These are phyloP conservation scores for Leishmania turanica DNA, from an alignment of 208 protist genomes.

Conservation along the genomic window DNA sequence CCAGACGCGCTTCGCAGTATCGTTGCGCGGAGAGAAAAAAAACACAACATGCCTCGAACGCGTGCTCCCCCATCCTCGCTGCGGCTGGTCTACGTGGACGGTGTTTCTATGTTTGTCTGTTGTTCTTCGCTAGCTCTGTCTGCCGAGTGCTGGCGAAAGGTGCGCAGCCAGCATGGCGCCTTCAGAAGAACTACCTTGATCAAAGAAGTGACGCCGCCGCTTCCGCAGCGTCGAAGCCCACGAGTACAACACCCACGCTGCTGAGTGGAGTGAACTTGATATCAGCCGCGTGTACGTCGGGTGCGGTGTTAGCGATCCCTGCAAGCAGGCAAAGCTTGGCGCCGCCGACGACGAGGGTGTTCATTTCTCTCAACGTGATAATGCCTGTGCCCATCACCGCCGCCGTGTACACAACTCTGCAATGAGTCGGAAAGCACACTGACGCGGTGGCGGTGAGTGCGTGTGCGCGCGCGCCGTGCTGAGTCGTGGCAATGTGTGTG, in stretches of 20 bases:
- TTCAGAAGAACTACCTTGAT: conserved; percentile 21
- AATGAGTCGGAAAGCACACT: conserved; percentile 13
- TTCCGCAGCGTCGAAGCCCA: not conserved
- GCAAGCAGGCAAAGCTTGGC: not conserved
- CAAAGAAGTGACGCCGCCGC: conserved; percentile 3
- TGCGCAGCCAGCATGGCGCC: not conserved
- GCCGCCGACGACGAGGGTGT: not conserved
- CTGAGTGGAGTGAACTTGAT: not conserved
- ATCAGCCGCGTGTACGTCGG: not conserved
- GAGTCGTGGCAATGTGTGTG: conserved; percentile 21
- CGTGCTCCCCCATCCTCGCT: not conserved
- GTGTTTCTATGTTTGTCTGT: not conserved
- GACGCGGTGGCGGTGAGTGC: not conserved
- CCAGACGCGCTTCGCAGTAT: not conserved
- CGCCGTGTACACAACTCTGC: conserved; percentile 16
- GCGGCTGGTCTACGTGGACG: not conserved
- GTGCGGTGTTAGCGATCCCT: not conserved
- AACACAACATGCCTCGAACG: not conserved
- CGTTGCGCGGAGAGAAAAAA: not conserved
- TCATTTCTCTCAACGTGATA: no score
- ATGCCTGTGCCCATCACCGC: conserved; percentile 9
- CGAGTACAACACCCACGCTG: not conserved
- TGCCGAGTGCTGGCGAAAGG: not conserved
- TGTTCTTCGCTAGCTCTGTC: not conserved
- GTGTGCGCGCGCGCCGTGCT: conserved; percentile 10